Percentiles rank a stretch among this genome's conserved stretches.
Evolutionary conservation across 106 monocot species (phyloP).

Genomic region (Acorus calamus): DNA sequence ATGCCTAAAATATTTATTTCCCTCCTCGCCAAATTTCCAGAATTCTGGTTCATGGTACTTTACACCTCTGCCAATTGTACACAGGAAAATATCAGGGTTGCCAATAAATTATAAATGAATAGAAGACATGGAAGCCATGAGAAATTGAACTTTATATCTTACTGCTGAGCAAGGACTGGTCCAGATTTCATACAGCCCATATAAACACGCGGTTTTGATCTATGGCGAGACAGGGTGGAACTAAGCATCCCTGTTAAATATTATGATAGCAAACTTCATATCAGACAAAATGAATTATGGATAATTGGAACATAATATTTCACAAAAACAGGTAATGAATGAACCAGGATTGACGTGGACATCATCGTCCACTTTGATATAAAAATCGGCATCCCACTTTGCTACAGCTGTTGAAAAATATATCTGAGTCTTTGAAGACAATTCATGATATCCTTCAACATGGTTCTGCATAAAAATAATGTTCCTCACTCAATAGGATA

Average conservation of each 20-base stretch:
- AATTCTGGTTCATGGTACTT: constrained; percentile 63
- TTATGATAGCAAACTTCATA: not conserved
- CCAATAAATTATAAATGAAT: not conserved
- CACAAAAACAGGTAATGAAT: not conserved
- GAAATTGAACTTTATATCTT: constrained; percentile 6
- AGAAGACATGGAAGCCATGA: not conserved
- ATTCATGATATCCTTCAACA: constrained; percentile 57
- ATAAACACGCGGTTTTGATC: constrained; percentile 67
- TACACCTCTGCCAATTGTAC: constrained; percentile 25
- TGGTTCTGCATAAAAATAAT: constrained; percentile 34
- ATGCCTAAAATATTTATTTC: constrained; percentile 71
- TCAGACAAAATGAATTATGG: not conserved
- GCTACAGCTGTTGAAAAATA: constrained; percentile 57
- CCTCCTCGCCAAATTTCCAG: constrained; percentile 68
- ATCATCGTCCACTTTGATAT: constrained; percentile 71
- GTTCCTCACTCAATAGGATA: no score
- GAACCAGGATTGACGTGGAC: constrained; percentile 59
- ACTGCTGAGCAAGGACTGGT: constrained; percentile 71
- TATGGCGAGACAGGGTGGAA: constrained; percentile 50
- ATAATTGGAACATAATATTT: not conserved
- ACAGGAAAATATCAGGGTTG: not conserved
- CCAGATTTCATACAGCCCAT: constrained; percentile 96
- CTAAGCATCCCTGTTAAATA: constrained; percentile 36
- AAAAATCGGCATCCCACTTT: constrained; percentile 67
- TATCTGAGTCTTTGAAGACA: constrained; percentile 54